Evolutionary conservation across 768 basidiomycete genomes (phyloP).

Genomic region (Suillus discolor): DNA sequence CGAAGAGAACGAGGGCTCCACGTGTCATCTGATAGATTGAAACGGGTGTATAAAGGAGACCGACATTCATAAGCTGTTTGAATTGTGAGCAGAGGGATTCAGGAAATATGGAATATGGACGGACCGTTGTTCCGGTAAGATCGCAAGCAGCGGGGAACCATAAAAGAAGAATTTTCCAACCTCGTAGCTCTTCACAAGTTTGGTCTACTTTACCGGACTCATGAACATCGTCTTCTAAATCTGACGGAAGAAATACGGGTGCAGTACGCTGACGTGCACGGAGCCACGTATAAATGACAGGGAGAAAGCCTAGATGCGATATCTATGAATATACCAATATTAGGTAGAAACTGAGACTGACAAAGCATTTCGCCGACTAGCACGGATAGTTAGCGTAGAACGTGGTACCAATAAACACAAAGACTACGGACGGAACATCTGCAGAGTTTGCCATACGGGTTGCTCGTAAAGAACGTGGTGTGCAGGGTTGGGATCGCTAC

Average conservation of each 20-base stretch:
- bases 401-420: conserved; percentile 12
- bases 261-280: conserved; percentile 45
- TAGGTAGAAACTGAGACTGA: conserved; percentile 42
- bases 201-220: conserved; percentile 34
- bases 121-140: conserved; percentile 86
- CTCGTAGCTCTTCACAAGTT: conserved; percentile 51
- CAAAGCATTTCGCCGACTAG: conserved; percentile 93
- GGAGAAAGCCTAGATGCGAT: conserved; percentile 69
- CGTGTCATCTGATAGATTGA: conserved; percentile 98
- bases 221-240: conserved; percentile 47
- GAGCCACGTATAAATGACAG: conserved; percentile 74
- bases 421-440: conserved; percentile 77
- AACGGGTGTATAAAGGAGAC: conserved; percentile 94
- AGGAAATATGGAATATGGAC: conserved; percentile 33
- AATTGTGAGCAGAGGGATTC: conserved; percentile 7
- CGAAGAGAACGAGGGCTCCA: conserved; percentile 92
- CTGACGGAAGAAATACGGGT: conserved; percentile 57
- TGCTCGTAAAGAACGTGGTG: conserved; percentile 85
- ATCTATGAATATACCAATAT: conserved; percentile 13
- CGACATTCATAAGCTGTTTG: conserved; percentile 85
- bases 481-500: conserved; percentile 60
- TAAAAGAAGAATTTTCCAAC: conserved; percentile 73
- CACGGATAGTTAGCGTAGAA: conserved; percentile 38
- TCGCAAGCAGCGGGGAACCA: conserved; percentile 92
- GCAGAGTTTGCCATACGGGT: conserved; percentile 90